A percentile compares a stretch with the other conserved stretches of the same genome.
These are phyloP conservation scores for Penicillium sp. DNA, from an alignment of 2,329 filamentous ascomycete species.

Conservation along the genomic window DNA sequence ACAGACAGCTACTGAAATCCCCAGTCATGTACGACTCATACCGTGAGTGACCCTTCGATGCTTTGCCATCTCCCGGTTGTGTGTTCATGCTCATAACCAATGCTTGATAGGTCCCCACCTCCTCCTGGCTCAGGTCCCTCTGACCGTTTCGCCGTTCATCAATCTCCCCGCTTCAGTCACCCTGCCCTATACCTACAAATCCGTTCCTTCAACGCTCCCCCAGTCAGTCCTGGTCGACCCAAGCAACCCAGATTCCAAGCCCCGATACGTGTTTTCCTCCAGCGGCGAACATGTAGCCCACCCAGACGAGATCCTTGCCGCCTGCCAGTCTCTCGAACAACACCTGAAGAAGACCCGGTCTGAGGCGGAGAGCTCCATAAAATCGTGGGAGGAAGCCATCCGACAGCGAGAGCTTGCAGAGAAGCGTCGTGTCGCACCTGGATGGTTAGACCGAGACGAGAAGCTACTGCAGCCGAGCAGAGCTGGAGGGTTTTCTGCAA, in stretches of 20 bases:
- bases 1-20: background rate
- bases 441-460: slow-evolving; percentile 65
- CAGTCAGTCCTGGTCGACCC: slow-evolving; percentile 64
- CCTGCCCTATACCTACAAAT: slow-evolving; percentile 92
- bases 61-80: background rate
- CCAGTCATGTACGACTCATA: slow-evolving; percentile 49
- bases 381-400: slow-evolving; percentile 68
- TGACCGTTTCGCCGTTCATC: slow-evolving; percentile 93
- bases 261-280: slow-evolving; percentile 77
- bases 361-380: slow-evolving; percentile 67
- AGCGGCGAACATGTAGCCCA: slow-evolving; percentile 79
- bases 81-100: background rate
- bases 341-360: slow-evolving; percentile 71
- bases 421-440: slow-evolving; percentile 64
- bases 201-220: slow-evolving; percentile 83
- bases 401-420: slow-evolving; percentile 62
- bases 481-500: slow-evolving; percentile 15
- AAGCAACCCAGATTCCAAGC: slow-evolving; percentile 49
- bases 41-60: slow-evolving; percentile 35
- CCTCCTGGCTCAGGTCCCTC: slow-evolving; percentile 85
- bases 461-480: slow-evolving; percentile 59
- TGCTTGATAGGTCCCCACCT: slow-evolving; percentile 70
- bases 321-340: slow-evolving; percentile 74
- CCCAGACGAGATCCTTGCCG: slow-evolving; percentile 80
- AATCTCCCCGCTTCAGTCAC: slow-evolving; percentile 86